Percentiles rank a stretch among this genome's conserved stretches.
Evolutionary conservation across 805 yeast species (phyloP).

Genomic region (Starmerella vitae): DNA sequence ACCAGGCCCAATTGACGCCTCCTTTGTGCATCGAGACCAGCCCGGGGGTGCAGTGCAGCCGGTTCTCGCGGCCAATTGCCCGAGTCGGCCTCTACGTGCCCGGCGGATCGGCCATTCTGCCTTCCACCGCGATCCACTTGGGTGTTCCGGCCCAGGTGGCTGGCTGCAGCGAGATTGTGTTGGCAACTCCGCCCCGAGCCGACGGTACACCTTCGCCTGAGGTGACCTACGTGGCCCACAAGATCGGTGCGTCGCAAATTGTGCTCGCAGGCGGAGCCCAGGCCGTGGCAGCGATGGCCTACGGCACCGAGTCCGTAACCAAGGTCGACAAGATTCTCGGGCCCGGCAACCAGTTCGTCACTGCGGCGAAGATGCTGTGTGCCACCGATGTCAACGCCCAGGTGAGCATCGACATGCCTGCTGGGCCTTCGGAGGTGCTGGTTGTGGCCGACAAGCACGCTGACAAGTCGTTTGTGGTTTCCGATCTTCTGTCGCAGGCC

Average conservation of each 20-base stretch:
- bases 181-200: conserved; percentile 91
- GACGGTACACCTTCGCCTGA: conserved; percentile 94
- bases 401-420: conserved; percentile 98
- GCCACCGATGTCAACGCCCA: conserved; percentile 90
- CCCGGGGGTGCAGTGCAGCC: conserved; percentile 86
- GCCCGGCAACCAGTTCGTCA: conserved; percentile 98
- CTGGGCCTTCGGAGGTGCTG: conserved; percentile 96
- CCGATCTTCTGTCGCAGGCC: conserved; percentile 91
- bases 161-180: conserved; percentile 78
- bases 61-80: conserved; percentile 91
- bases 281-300: conserved; percentile 97
- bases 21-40: conserved; percentile 73
- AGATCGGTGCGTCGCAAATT: conserved; percentile 80
- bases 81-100: conserved; percentile 93
- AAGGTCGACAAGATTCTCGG: conserved; percentile 96
- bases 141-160: conserved; percentile 99
- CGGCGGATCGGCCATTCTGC: conserved; percentile 97
- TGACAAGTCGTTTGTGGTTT: conserved; percentile 93
- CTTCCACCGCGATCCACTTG: conserved; percentile 94
- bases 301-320: conserved; percentile 84
- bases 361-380: conserved; percentile 97
- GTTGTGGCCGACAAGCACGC: conserved; percentile 81
- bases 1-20: conserved; percentile 71
- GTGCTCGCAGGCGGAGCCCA: conserved; percentile 99
- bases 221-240: conserved; percentile 92